Evolutionary conservation across 2,329 filamentous ascomycete genomes (phyloP).

Genomic region (Hypoxylon sp.): DNA sequence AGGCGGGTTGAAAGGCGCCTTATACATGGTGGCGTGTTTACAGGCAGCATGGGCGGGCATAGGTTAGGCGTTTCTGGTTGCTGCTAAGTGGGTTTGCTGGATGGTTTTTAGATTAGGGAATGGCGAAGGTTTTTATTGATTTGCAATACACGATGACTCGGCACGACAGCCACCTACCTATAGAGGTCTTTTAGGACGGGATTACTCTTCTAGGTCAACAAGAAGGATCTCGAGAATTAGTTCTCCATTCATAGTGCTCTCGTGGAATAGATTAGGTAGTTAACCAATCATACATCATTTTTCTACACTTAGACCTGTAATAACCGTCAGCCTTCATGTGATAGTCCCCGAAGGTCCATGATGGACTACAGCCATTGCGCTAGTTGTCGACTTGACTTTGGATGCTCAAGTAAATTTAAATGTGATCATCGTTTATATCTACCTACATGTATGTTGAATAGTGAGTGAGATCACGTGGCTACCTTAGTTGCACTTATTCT

Average conservation of each 20-base stretch:
- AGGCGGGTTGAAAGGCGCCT: not conserved
- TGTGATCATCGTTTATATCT: no score
- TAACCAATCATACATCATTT: not conserved
- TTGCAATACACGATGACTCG: conserved; percentile 9
- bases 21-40: conserved; percentile 11
- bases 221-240: not conserved
- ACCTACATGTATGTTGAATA: no score
- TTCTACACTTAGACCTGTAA: not conserved
- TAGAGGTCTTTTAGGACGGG: not conserved
- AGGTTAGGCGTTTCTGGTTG: conserved; percentile 29
- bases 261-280: conserved; percentile 2
- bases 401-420: no score
- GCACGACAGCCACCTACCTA: not conserved
- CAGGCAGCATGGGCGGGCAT: conserved; percentile 35
- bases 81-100: conserved; percentile 8
- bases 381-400: no score
- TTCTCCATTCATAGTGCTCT: not conserved
- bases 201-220: not conserved
- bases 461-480: no score
- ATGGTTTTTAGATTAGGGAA: conserved; percentile 20
- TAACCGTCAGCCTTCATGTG: not conserved
- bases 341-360: not conserved
- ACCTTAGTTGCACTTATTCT: no score
- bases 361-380: no score
- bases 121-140: conserved; percentile 12